A percentile compares a stretch with the other conserved stretches of the same genome.
phyloP scores from a whole-genome alignment of 2,329 filamentous ascomycete genomes.

The Microsporum canis region DNA sequence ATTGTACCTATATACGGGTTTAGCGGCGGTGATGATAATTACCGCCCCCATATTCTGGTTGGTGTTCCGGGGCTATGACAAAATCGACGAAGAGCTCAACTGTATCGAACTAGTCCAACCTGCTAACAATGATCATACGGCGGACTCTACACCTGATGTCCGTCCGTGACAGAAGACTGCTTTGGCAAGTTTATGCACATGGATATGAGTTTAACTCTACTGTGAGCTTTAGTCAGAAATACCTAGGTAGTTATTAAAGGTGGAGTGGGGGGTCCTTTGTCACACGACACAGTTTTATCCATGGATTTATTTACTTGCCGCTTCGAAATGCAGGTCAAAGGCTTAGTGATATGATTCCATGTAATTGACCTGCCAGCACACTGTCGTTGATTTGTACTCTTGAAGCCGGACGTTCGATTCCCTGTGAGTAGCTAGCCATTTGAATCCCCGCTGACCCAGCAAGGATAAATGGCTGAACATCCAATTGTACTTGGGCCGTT shows the following conservation, averaged over 20 bases:
- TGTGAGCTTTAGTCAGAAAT: background rate
- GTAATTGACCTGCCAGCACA: too few relatives aligned
- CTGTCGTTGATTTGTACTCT: too few relatives aligned
- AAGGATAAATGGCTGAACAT: too few relatives aligned
- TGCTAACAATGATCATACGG: background rate
- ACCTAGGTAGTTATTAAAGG: background rate
- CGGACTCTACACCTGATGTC: background rate
- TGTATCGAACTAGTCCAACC: background rate
- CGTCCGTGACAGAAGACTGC: background rate
- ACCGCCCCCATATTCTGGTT: constrained; percentile 8
- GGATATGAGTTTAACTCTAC: background rate
- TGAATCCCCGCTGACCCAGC: too few relatives aligned
- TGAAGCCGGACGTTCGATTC: too few relatives aligned
- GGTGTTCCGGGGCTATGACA: constrained; percentile 13
- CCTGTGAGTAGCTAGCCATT: too few relatives aligned
- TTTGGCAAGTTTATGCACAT: background rate
- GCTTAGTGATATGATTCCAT: too few relatives aligned
- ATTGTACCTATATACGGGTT: constrained; percentile 11
- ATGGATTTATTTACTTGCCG: too few relatives aligned
- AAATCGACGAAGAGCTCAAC: constrained; percentile 15
- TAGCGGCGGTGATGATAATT: constrained; percentile 10
- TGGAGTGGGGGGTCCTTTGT: background rate
- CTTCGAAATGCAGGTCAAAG: too few relatives aligned
- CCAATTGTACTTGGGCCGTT: too few relatives aligned
- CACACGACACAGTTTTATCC: background rate